phyloP scores from a whole-genome alignment of 306 rosid species.

The Spatholobus suberectus region DNA sequence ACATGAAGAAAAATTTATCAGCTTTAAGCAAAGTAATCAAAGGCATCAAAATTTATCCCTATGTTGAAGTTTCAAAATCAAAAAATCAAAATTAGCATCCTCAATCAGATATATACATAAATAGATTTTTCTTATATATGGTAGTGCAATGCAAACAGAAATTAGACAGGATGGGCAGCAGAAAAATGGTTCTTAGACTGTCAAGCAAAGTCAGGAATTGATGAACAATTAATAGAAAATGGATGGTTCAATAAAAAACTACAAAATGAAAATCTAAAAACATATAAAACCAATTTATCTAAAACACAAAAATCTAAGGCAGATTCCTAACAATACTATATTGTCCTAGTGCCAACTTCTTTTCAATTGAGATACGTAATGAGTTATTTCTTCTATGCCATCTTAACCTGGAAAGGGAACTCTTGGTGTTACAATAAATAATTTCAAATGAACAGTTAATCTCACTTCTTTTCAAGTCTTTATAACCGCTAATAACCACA shows the following conservation, averaged over 20 bases:
- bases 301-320: background rate
- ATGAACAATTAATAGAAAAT: background rate
- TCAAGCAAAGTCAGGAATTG: background rate
- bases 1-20: conserved; percentile 39
- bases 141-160: conserved; percentile 19
- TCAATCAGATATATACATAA: conserved; percentile 13
- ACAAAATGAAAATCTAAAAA: conserved; percentile 8
- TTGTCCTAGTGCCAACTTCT: background rate
- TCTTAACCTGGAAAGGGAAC: background rate
- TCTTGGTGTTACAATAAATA: background rate
- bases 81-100: conserved; percentile 29
- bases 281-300: conserved; percentile 1
- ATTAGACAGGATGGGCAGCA: conserved; percentile 8
- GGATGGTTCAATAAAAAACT: background rate
- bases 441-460: conserved; percentile 2
- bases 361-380: background rate
- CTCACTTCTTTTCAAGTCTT: background rate
- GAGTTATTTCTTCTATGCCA: background rate
- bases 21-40: conserved; percentile 13
- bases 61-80: background rate
- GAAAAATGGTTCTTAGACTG: conserved; percentile 20
- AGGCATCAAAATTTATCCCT: conserved; percentile 18
- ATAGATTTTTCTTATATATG: background rate
- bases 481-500: conserved; percentile 25
- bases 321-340: background rate